phyloP scores from a whole-genome alignment of 2,329 filamentous ascomycete species.

The Aspergillus awamori region DNA sequence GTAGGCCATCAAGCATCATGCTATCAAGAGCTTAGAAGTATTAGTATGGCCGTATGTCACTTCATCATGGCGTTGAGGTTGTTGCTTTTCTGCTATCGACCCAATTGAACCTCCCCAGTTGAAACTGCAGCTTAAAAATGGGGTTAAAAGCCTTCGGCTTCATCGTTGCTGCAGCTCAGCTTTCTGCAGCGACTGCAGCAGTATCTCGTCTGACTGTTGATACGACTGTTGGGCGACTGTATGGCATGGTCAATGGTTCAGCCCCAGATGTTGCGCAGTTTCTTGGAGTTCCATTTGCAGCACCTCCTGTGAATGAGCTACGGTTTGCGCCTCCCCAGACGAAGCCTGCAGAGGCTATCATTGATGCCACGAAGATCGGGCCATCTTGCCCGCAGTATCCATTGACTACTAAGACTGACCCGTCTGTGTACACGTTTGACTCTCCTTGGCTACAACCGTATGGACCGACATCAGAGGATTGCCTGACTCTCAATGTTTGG shows the following conservation, averaged over 20 bases:
- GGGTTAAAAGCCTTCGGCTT: neutral
- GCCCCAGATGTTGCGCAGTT: constrained; percentile 2
- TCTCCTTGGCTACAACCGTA: constrained; percentile 6
- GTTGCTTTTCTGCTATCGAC: neutral
- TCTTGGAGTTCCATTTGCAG: constrained; percentile 1
- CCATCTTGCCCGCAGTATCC: constrained; percentile 4
- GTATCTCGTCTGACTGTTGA: neutral
- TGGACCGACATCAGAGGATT: neutral
- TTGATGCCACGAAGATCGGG: neutral
- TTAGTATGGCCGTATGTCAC: neutral
- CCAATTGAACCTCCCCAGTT: neutral
- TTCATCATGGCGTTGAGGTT: neutral
- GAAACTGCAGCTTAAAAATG: neutral
- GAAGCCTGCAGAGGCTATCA: neutral
- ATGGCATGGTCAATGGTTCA: constrained; percentile 7
- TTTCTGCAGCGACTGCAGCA: neutral
- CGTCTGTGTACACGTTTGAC: constrained; percentile 1
- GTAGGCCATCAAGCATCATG: neutral
- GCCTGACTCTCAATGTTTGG: constrained; percentile 4
- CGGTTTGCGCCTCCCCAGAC: neutral
- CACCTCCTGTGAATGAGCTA: neutral
- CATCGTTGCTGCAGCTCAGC: neutral
- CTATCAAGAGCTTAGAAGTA: neutral
- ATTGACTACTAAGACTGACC: neutral
- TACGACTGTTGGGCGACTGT: neutral